Base-by-base conservation (phyloP, 116 monocot genomes). In the Trichopus zeylanicus region DNA sequence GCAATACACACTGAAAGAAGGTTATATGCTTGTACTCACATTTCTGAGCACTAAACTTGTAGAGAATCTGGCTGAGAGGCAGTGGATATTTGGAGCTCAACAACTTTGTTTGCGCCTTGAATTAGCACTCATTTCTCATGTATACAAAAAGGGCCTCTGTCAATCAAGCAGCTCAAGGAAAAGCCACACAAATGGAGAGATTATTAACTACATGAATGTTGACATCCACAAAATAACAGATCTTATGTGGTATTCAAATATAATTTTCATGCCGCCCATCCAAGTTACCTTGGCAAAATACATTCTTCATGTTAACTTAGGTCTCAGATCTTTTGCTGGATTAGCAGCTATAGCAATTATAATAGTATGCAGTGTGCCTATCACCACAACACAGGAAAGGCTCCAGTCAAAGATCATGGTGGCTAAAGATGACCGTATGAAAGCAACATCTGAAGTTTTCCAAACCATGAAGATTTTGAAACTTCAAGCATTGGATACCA, bases 201-300 rank as follows among this genome's bases (percentile, higher is more conserved):
- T 89, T 29, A 88, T 93, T 51, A 93, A 93, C 66, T 85, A 82
- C 55, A 93, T 93, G 93, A 88, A 82, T 55, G 93, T 93, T 28
- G 93, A 93, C 71, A 78, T 88, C 35, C 77, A 88, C 70, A 85
- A 82, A 67, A 80, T 93, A 27, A 75, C 89, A 6, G 85, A 93
- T 63, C 65, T 85, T 53, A 77, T 80, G 60, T 88, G 89, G 93
- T 82, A 68, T 39, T 52, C 68, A 22, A 88, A 88, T 62, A 56
- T 71, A 31, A 65, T 88, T 10, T 85, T 81, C 78, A 93, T 93
- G 89, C 73, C 88, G 15, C 93, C 93, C 4, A 70, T 93, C 23
- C 89, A 93, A 56, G 62, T 93, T 34, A 57, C 77, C 0, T 75
- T 93, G 12, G 93, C 89, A 21, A 73, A 78, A 1, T 70, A 51